Percentiles rank a stretch among this genome's conserved stretches.
These are phyloP conservation scores for Xylaria intraflava DNA, from an alignment of 495 filamentous ascomycete species.

Conservation along the genomic window DNA sequence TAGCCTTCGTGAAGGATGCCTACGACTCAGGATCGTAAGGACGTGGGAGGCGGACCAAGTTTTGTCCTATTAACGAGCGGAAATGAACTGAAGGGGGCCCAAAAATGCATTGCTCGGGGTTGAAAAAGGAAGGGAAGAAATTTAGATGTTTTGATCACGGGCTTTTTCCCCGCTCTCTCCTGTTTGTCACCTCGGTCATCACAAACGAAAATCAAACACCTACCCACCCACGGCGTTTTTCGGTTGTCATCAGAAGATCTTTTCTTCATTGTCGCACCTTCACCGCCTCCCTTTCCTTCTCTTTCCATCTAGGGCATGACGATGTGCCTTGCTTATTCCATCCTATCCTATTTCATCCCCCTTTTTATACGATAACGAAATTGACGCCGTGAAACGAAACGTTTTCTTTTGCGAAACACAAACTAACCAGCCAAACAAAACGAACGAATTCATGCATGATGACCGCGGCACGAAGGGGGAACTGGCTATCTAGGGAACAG, in stretches of 20 bases:
- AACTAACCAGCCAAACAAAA: neutral
- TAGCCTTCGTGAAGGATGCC: neutral
- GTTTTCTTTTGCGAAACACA: neutral
- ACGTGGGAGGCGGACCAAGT: neutral
- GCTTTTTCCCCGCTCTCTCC: too few relatives aligned
- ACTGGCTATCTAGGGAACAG: too few relatives aligned
- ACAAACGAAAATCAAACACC: neutral
- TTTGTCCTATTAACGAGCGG: neutral
- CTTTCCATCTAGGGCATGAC: too few relatives aligned
- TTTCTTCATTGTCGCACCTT: neutral
- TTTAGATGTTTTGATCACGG: too few relatives aligned
- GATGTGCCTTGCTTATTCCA: neutral
- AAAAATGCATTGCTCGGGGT: slow-evolving; percentile 12
- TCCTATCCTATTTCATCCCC: neutral
- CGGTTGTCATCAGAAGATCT: too few relatives aligned
- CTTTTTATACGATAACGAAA: slow-evolving; percentile 2
- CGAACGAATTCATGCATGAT: neutral
- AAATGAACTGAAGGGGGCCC: neutral
- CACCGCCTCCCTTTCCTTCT: neutral
- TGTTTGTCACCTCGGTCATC: neutral
- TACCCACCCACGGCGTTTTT: neutral
- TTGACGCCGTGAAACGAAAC: neutral
- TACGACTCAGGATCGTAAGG: neutral
- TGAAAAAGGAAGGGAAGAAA: slow-evolving; percentile 30
- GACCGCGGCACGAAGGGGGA: neutral